A percentile compares a stretch with the other conserved stretches of the same genome.
These are phyloP conservation scores for Metarhizium anisopliae DNA, from an alignment of 2,329 filamentous ascomycete species.

Conservation along the genomic window DNA sequence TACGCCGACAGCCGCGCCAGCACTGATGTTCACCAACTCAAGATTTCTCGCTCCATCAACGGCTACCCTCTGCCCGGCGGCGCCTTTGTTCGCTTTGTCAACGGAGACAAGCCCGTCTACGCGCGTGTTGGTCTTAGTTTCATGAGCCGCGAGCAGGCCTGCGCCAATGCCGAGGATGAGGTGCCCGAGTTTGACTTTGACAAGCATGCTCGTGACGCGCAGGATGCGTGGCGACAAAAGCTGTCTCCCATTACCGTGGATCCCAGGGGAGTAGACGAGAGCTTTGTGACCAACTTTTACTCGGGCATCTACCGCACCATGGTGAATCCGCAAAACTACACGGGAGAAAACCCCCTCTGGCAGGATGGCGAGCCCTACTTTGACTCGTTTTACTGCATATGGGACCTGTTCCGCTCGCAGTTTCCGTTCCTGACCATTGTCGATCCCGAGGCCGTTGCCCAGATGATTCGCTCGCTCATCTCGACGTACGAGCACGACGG, in stretches of 20 bases:
- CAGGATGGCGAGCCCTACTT: constrained; percentile 59
- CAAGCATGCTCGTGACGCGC: constrained; percentile 39
- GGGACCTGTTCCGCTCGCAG: constrained; percentile 63
- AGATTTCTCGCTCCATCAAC: constrained; percentile 40
- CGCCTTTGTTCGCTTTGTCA: constrained; percentile 53
- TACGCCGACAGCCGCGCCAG: constrained; percentile 50
- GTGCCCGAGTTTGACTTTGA: constrained; percentile 61
- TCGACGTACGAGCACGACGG: constrained; percentile 63
- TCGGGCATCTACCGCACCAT: constrained; percentile 64
- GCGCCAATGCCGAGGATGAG: constrained; percentile 57
- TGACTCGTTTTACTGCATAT: constrained; percentile 69
- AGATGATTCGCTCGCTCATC: constrained; percentile 62
- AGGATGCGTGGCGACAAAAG: constrained; percentile 52
- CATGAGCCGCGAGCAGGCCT: constrained; percentile 57
- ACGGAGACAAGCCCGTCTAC: constrained; percentile 40
- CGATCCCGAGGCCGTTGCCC: constrained; percentile 53
- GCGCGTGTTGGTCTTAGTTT: constrained; percentile 63
- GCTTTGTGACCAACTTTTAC: constrained; percentile 56
- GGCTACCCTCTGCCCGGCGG: constrained; percentile 49
- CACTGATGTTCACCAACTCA: constrained; percentile 35
- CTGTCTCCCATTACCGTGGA: constrained; percentile 49
- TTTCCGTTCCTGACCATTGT: constrained; percentile 61
- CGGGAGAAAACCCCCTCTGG: constrained; percentile 64
- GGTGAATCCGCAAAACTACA: constrained; percentile 67
- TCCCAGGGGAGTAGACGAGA: constrained; percentile 39